Percentiles rank a stretch among this genome's conserved stretches.
phyloP scores from a whole-genome alignment of 1,139 yeast genomes.

The Kurtzmaniella quercitrusa region DNA sequence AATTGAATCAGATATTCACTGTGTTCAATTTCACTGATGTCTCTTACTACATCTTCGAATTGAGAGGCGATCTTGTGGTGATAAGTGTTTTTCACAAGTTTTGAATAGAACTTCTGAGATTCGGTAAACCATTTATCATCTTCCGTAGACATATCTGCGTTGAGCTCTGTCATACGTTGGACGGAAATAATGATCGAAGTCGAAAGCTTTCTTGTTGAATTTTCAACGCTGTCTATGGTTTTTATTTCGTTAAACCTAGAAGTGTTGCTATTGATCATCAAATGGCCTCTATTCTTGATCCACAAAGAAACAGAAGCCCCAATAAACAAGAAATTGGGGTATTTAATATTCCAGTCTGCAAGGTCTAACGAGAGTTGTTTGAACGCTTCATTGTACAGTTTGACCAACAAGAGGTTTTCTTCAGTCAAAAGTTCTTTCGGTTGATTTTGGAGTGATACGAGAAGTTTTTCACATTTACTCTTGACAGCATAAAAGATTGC shows the following conservation, averaged over 20 bases:
- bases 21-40: slow-evolving; percentile 27
- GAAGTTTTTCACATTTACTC: slow-evolving; percentile 10
- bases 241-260: slow-evolving; percentile 14
- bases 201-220: slow-evolving; percentile 46
- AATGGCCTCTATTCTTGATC: slow-evolving; percentile 20
- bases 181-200: slow-evolving; percentile 61
- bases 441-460: neutral
- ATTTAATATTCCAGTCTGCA: slow-evolving; percentile 24
- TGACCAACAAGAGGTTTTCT: slow-evolving; percentile 11
- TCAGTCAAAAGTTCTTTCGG: neutral
- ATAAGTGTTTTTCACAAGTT: slow-evolving; percentile 27
- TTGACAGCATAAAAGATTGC: slow-evolving; percentile 19
- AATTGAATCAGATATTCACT: slow-evolving; percentile 31
- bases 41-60: slow-evolving; percentile 15
- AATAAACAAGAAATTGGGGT: slow-evolving; percentile 35
- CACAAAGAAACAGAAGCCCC: slow-evolving; percentile 42
- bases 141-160: slow-evolving; percentile 39
- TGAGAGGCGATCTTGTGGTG: slow-evolving; percentile 23
- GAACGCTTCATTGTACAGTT: slow-evolving; percentile 16
- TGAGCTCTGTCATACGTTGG: slow-evolving; percentile 47
- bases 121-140: slow-evolving; percentile 62
- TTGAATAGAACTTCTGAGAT: slow-evolving; percentile 42
- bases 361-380: slow-evolving; percentile 16
- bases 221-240: slow-evolving; percentile 41
- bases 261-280: slow-evolving; percentile 21